Conservation (phyloP, 1,284 basidiomycete genomes). For the Rhodotorula sp. region DNA sequence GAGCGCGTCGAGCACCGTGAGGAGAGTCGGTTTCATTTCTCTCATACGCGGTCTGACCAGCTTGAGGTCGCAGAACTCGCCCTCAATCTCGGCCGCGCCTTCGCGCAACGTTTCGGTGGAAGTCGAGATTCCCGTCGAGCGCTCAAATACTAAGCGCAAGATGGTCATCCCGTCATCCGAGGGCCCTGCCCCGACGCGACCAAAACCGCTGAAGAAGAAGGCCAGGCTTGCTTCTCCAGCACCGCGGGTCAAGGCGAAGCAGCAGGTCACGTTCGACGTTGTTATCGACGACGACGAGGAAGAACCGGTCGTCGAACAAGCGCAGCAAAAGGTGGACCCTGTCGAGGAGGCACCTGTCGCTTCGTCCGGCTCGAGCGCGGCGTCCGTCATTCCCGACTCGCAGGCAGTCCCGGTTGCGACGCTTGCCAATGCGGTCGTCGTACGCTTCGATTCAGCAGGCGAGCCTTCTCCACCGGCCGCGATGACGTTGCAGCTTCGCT, state of each 20-base stretch:
- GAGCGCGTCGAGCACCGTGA: neutral
- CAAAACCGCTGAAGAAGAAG: neutral
- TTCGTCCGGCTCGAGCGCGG: conserved; percentile 5
- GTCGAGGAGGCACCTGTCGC: neutral
- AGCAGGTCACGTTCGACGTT: conserved; percentile 19
- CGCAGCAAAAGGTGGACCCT: too few species aligned
- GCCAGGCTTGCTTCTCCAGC: neutral
- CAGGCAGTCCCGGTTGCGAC: conserved; percentile 5
- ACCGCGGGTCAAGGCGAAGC: neutral
- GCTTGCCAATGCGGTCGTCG: neutral
- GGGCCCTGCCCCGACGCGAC: neutral
- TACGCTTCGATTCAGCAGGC: neutral
- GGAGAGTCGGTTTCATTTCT: rapidly evolving
- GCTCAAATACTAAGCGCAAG: conserved; percentile 10
- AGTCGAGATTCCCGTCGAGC: neutral
- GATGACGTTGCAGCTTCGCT: neutral
- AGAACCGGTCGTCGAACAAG: neutral
- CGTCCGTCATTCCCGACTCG: conserved; percentile 27
- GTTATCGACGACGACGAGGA: neutral
- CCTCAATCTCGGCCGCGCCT: neutral
- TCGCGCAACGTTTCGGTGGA: neutral
- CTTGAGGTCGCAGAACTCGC: neutral
- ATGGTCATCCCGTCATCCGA: conserved; percentile 8
- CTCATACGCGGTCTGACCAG: too few species aligned
- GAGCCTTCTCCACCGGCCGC: neutral